Evolutionary conservation across 192 early-diverging fungal species (phyloP).

Genomic region (Linnemannia schmuckeri): DNA sequence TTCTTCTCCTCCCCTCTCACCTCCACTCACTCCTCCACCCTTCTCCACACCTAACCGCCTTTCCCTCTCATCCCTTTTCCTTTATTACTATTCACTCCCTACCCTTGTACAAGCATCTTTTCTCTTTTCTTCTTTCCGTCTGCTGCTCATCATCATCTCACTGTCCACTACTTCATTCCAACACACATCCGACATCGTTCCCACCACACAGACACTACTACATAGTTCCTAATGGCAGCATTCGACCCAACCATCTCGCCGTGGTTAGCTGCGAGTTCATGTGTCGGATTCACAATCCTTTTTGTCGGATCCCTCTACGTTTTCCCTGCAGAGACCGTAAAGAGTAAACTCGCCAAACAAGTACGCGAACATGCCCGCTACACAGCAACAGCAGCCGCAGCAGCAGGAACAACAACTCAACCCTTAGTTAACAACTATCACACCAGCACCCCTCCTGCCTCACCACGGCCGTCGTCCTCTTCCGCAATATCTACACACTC

Average conservation of each 20-base stretch:
- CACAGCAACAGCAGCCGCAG: slow-evolving; percentile 3
- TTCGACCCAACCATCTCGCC: slow-evolving; percentile 38
- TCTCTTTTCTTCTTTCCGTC: not conserved
- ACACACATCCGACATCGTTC: not conserved
- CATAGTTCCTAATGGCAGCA: slow-evolving; percentile 15
- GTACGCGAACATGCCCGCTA: slow-evolving; percentile 29
- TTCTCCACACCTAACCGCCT: not conserved
- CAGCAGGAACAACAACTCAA: not conserved
- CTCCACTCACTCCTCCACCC: too few relatives aligned
- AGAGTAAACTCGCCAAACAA: slow-evolving; percentile 12
- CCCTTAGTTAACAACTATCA: not conserved
- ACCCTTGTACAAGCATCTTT: not conserved
- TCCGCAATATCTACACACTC: slow-evolving; percentile 15
- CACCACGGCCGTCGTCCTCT: slow-evolving; percentile 26
- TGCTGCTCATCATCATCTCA: not conserved
- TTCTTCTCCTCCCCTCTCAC: too few relatives aligned
- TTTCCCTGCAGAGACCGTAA: slow-evolving; percentile 29
- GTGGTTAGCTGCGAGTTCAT: slow-evolving; percentile 59
- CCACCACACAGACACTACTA: not conserved
- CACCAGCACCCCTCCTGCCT: slow-evolving; percentile 11
- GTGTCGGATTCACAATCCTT: slow-evolving; percentile 62
- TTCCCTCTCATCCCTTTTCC: not conserved
- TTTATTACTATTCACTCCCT: not conserved
- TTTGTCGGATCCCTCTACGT: slow-evolving; percentile 76
- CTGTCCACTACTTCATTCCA: not conserved